Percentiles rank a stretch among this genome's conserved stretches.
These are phyloP conservation scores for Termitomyces sp. DNA, from an alignment of 768 basidiomycete genomes.

Conservation along the genomic window DNA sequence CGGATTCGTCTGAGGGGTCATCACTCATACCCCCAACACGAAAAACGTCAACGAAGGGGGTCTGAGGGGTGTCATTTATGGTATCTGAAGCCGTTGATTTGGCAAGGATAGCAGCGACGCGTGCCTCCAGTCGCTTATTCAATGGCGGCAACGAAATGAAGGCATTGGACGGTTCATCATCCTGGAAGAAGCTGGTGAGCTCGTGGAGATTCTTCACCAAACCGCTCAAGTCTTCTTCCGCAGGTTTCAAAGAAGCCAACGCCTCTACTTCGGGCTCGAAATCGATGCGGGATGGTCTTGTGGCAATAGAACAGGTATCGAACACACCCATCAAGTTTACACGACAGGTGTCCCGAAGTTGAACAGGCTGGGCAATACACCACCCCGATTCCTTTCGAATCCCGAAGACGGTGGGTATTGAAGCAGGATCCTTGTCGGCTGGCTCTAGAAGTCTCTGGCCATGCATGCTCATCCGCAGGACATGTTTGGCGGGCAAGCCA, in stretches of 20 bases:
- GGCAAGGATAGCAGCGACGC: conserved; percentile 79
- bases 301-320: conserved; percentile 73
- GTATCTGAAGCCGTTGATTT: conserved; percentile 63
- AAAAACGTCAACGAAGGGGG: conserved; percentile 80
- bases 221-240: conserved; percentile 71
- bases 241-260: conserved; percentile 36
- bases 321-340: conserved; percentile 83
- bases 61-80: conserved; percentile 60
- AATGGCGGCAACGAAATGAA: conserved; percentile 39
- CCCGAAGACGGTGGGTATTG: conserved; percentile 74
- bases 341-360: conserved; percentile 59
- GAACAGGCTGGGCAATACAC: conserved; percentile 72
- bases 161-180: conserved; percentile 31
- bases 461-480: conserved; percentile 91
- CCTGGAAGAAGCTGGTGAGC: conserved; percentile 71
- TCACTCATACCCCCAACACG: conserved; percentile 42
- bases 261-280: conserved; percentile 64
- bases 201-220: conserved; percentile 78
- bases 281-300: conserved; percentile 68
- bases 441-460: conserved; percentile 37
- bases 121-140: conserved; percentile 65
- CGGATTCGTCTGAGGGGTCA: conserved; percentile 32
- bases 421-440: conserved; percentile 40
- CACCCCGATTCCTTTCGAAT: conserved; percentile 82
- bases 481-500: conserved; percentile 76